Conservation (phyloP, 305 asterid species). For the Solanum hybrid region DNA sequence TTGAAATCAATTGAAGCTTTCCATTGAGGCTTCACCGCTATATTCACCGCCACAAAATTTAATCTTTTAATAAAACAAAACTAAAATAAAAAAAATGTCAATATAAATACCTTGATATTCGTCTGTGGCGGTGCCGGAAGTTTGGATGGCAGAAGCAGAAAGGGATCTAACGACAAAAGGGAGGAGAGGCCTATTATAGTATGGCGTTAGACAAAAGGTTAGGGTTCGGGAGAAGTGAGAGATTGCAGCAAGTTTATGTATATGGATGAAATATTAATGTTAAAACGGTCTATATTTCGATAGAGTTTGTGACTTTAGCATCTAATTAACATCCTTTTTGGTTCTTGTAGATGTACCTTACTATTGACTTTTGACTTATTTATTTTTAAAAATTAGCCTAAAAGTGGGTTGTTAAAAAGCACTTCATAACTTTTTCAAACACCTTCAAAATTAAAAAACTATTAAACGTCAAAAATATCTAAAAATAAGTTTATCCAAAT, state of each 20-base stretch:
- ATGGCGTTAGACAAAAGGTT: slow-evolving; percentile 9
- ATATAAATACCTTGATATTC: slow-evolving; percentile 28
- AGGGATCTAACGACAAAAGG: slow-evolving; percentile 36
- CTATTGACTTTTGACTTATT: too few relatives aligned
- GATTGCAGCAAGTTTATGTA: slow-evolving; percentile 13
- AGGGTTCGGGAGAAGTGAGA: slow-evolving; percentile 12
- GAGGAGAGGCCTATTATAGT: slow-evolving; percentile 1
- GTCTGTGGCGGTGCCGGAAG: slow-evolving; percentile 13
- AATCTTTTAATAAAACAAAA: not conserved
- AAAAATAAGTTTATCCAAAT: too few relatives aligned
- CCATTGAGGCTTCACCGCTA: slow-evolving; percentile 58
- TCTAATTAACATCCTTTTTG: not conserved
- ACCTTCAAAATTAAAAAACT: not conserved
- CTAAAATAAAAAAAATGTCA: not conserved
- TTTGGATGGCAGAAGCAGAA: slow-evolving; percentile 30
- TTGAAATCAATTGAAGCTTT: slow-evolving; percentile 92
- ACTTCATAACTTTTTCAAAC: too few relatives aligned
- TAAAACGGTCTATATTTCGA: not conserved
- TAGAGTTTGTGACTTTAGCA: not conserved
- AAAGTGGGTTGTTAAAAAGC: too few relatives aligned
- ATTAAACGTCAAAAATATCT: too few relatives aligned
- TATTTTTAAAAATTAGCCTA: not conserved
- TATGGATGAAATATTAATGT: not conserved
- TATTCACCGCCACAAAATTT: slow-evolving; percentile 17
- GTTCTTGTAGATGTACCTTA: not conserved